Percentiles rank a stretch among this genome's conserved stretches.
Evolutionary conservation across 2,329 filamentous ascomycete species (phyloP).

Genomic region (Beauveria bassiana): DNA sequence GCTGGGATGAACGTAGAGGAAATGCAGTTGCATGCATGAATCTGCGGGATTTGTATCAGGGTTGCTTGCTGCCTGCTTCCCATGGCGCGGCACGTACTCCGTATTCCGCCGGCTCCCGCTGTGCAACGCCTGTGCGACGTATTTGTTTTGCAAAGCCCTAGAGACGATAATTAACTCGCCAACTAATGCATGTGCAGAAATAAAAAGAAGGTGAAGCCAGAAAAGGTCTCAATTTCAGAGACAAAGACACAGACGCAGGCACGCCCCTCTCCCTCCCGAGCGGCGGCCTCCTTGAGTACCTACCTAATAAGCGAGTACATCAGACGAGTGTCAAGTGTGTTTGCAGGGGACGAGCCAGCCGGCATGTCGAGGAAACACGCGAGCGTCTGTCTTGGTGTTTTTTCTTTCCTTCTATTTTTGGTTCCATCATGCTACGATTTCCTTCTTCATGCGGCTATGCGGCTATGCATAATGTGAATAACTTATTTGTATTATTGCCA

Average conservation of each 20-base stretch:
- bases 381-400: background rate
- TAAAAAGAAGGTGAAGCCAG: background rate
- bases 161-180: too few relatives aligned
- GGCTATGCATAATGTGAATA: too few relatives aligned
- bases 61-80: too few relatives aligned
- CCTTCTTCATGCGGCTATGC: too few relatives aligned
- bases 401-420: too few relatives aligned
- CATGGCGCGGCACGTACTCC: too few relatives aligned
- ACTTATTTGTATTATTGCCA: too few relatives aligned
- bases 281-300: background rate
- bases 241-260: background rate
- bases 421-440: too few relatives aligned
- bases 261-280: background rate
- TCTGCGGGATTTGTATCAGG: too few relatives aligned
- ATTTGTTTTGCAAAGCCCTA: background rate
- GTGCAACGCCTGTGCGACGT: background rate
- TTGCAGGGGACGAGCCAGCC: background rate
- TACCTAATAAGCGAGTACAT: background rate
- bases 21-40: background rate
- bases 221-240: background rate
- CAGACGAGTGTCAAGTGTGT: constrained; percentile 4
- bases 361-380: background rate
- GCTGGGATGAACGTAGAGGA: background rate
- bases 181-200: too few relatives aligned
- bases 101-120: too few relatives aligned